A percentile compares a stretch with the other conserved stretches of the same genome.
Conservation (phyloP, 2,329 filamentous ascomycete species). For the Teratosphaeria gauchensis region DNA sequence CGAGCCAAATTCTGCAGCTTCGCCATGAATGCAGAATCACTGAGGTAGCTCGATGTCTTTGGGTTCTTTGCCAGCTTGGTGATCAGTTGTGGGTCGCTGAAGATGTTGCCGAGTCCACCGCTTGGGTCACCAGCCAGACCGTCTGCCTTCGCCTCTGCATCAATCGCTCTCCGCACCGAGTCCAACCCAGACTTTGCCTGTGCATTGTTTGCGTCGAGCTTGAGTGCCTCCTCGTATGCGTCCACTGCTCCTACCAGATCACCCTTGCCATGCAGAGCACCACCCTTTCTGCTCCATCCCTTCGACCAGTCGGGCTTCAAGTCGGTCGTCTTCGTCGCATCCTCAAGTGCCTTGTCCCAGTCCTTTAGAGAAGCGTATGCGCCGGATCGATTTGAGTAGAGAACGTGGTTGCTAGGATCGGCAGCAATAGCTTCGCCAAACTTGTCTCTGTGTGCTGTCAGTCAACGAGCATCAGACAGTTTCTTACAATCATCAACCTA, state of each 20-base stretch:
- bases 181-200: conserved; percentile 84
- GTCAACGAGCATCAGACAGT: neutral
- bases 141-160: conserved; percentile 59
- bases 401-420: conserved; percentile 84
- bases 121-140: conserved; percentile 52
- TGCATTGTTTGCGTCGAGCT: conserved; percentile 82
- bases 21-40: conserved; percentile 77
- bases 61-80: conserved; percentile 89
- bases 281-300: conserved; percentile 88
- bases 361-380: conserved; percentile 81
- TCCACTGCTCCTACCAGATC: conserved; percentile 78
- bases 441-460: conserved; percentile 57
- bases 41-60: conserved; percentile 75
- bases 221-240: conserved; percentile 88
- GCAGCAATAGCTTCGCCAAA: conserved; percentile 88
- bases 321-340: conserved; percentile 87
- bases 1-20: conserved; percentile 74
- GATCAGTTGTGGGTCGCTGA: conserved; percentile 82
- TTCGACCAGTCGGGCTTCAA: conserved; percentile 98
- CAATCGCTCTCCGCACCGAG: conserved; percentile 78
- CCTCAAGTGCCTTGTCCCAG: conserved; percentile 72
- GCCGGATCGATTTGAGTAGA: conserved; percentile 94
- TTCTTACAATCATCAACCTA: conserved; percentile 42
- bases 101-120: conserved; percentile 79
- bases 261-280: conserved; percentile 77